Conservation (phyloP, 306 rosid species). For the Cicer pinnatifidum region DNA sequence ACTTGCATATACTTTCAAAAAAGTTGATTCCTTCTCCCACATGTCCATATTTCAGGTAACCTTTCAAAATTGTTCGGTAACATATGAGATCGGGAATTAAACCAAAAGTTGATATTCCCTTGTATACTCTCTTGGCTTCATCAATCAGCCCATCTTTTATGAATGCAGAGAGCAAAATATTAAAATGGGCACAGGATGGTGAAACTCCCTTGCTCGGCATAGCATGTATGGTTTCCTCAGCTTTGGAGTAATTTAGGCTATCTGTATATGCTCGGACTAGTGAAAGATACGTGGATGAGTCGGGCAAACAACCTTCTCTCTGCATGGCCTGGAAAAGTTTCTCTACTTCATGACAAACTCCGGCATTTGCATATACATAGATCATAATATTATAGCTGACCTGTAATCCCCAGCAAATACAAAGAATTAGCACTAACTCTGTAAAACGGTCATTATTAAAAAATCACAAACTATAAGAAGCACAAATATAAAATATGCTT, state of each 20-base stretch:
- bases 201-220: conserved; percentile 66
- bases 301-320: conserved; percentile 63
- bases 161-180: conserved; percentile 65
- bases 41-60: conserved; percentile 64
- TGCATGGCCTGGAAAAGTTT: conserved; percentile 71
- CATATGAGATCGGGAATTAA: conserved; percentile 68
- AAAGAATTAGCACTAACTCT: conserved; percentile 39
- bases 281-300: conserved; percentile 76
- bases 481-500: conserved; percentile 16
- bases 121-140: conserved; percentile 78
- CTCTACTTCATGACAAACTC: conserved; percentile 63
- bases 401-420: conserved; percentile 57
- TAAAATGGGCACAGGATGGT: conserved; percentile 76
- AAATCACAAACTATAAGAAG: not conserved
- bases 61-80: conserved; percentile 66
- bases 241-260: conserved; percentile 65
- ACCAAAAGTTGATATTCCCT: conserved; percentile 55
- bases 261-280: conserved; percentile 70
- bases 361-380: conserved; percentile 76
- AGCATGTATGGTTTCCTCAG: conserved; percentile 64
- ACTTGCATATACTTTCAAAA: conserved; percentile 58
- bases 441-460: conserved; percentile 14
- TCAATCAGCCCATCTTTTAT: conserved; percentile 63
- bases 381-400: conserved; percentile 89
- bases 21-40: conserved; percentile 76